A percentile compares a stretch with the other conserved stretches of the same genome.
These are phyloP conservation scores for Novakomyces olei DNA, from an alignment of 805 yeast species.

Conservation along the genomic window DNA sequence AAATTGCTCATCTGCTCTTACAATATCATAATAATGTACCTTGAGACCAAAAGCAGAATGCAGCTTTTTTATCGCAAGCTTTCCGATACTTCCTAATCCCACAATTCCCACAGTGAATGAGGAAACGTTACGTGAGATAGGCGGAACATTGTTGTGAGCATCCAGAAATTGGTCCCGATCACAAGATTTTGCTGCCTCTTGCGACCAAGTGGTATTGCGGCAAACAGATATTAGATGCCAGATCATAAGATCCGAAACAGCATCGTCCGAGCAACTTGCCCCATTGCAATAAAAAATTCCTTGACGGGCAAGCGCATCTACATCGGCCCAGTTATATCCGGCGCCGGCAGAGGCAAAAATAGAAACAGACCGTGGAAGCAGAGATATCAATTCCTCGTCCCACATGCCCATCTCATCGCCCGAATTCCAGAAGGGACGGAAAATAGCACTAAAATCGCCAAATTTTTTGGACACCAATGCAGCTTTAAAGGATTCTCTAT, in stretches of 20 bases:
- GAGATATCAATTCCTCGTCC: constrained; percentile 4
- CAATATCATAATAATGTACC: constrained; percentile 31
- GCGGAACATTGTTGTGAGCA: constrained; percentile 4
- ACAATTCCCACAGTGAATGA: constrained; percentile 32
- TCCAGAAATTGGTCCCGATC: constrained; percentile 3
- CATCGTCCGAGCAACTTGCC: constrained; percentile 4
- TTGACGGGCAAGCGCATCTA: neutral
- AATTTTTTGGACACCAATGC: too few species aligned
- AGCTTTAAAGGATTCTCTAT: too few species aligned
- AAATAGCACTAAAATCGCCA: constrained; percentile 3
- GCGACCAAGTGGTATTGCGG: constrained; percentile 4
- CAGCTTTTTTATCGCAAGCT: constrained; percentile 28
- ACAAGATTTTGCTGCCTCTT: constrained; percentile 4
- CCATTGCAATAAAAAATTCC: constrained; percentile 4
- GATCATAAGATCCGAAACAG: constrained; percentile 4
- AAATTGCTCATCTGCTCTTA: constrained; percentile 23
- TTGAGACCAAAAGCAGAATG: constrained; percentile 29
- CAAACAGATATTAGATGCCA: constrained; percentile 1
- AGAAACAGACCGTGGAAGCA: constrained; percentile 4
- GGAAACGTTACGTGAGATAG: constrained; percentile 18
- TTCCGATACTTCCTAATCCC: constrained; percentile 46
- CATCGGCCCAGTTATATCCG: constrained; percentile 4
- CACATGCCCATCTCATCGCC: constrained; percentile 2
- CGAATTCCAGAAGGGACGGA: constrained; percentile 4
- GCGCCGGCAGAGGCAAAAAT: constrained; percentile 5